Conservation (phyloP, 257 asterid species). For the Datura wrightii region DNA sequence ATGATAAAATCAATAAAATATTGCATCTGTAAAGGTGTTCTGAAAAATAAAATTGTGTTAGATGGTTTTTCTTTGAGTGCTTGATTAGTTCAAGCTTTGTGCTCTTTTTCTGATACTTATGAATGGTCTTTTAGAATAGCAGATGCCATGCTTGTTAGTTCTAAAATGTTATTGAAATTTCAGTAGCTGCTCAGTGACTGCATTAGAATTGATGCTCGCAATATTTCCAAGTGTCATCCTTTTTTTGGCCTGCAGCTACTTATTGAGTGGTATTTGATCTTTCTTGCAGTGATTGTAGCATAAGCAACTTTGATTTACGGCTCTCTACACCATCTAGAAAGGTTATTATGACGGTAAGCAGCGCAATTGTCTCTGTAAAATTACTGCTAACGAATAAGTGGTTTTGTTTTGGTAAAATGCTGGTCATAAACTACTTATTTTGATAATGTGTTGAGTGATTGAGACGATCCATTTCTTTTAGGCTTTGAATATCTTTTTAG, state of each 20-base stretch:
- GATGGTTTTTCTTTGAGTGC: neutral
- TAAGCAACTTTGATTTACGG: conserved; percentile 80
- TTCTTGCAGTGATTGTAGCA: conserved; percentile 87
- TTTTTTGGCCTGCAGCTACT: conserved; percentile 23
- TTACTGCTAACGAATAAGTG: neutral
- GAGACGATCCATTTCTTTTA: neutral
- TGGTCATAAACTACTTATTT: conserved; percentile 8
- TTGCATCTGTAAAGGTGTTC: conserved; percentile 5
- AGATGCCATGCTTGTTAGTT: conserved; percentile 13
- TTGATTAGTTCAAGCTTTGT: no score
- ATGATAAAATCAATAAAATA: neutral
- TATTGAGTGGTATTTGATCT: conserved; percentile 22
- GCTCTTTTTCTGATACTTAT: no score
- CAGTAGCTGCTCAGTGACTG: neutral
- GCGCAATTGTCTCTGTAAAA: neutral
- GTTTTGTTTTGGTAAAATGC: conserved; percentile 9
- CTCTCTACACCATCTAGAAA: conserved; percentile 78
- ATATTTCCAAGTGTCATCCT: neutral
- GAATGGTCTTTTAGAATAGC: conserved; percentile 12
- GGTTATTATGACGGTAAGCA: conserved; percentile 75
- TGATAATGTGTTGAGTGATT: conserved; percentile 27
- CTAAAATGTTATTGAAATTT: neutral
- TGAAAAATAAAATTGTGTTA: neutral
- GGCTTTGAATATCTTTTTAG: conserved; percentile 19
- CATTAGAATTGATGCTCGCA: neutral